Evolutionary conservation across 768 basidiomycete species (phyloP), one percentile per base, ranked within the genome.

Genomic region (Leccinum boreale): DNA sequence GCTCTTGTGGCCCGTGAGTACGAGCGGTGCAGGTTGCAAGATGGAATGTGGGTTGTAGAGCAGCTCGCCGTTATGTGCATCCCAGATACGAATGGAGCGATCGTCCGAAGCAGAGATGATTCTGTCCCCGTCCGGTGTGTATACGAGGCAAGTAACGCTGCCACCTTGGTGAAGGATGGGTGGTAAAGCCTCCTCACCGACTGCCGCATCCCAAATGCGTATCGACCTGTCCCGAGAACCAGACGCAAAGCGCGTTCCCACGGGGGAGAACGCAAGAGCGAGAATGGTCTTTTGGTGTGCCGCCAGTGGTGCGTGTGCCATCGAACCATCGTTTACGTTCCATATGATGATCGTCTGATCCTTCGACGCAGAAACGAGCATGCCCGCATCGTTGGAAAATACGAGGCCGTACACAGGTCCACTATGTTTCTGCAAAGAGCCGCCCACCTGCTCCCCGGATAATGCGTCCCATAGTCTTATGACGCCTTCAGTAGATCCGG

Each of bases 31-130:
- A 3, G 58, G 57, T 29, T 53, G 53, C 24, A 36, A 26, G 2
- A 1, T 9, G 6, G 60, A 48, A 5, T 58, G 33, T 21, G 65
- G 62, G 17, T 61, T 35, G 47, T 56, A 61, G 47, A 71, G 56
- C 11, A 53, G 24, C 1, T 62, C 55, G 19, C 70, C 69, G 0
- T 55, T 28, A 10, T 66, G 60, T 11, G 63, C 67, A 17, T 73
- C 62, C 70, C 70, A 73, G 55, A 74, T 33, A 15, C 67, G 69
- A 15, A 74, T 64, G 1, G 54, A 58, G 50, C 64, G 66, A 39
- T 74, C 65, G 47, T 70, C 70, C 1, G 72, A 70, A 33, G 67
- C 70, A 17, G 73, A 73, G 35, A 74, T 52, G 54, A 73, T 53
- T 44, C 21, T 62, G 47, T 23, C 50, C 14, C 72, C 68, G 35